These are phyloP conservation scores for Rhodomyrtus tomentosa DNA, from an alignment of 345 rosid genomes.

Conservation along the genomic window DNA sequence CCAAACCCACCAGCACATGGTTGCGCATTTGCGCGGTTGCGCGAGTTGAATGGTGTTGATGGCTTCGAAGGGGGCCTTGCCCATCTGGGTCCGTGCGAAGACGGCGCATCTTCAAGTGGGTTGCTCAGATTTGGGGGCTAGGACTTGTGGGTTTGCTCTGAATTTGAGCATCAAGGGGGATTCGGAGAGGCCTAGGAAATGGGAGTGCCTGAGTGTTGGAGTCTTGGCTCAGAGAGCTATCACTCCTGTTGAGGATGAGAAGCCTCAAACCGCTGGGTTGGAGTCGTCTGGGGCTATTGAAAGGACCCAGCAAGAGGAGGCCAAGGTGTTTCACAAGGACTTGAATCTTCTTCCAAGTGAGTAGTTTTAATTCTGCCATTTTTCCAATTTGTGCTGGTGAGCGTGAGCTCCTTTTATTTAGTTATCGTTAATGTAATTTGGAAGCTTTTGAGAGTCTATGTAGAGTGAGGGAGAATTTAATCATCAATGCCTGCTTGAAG, in stretches of 20 bases:
- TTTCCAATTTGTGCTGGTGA: not conserved
- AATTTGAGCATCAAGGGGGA: constrained; percentile 11
- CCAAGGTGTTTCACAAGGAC: constrained; percentile 51
- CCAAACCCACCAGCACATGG: constrained; percentile 4
- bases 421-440: not conserved
- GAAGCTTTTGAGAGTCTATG: not conserved
- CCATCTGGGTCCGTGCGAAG: constrained; percentile 45
- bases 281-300: constrained; percentile 35
- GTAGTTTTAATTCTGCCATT: constrained; percentile 6
- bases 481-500: not conserved
- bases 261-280: constrained; percentile 21
- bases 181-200: constrained; percentile 8
- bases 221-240: constrained; percentile 33
- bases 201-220: constrained; percentile 36
- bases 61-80: constrained; percentile 40
- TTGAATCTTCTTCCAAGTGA: constrained; percentile 81
- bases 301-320: constrained; percentile 15
- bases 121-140: constrained; percentile 15
- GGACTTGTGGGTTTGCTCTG: constrained; percentile 21
- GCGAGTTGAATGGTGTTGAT: constrained; percentile 6
- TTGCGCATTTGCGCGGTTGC: not conserved
- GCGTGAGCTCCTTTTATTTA: not conserved
- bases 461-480: not conserved
- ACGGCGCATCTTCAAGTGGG: constrained; percentile 18
- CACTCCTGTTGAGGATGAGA: constrained; percentile 54